Percentiles rank a stretch among this genome's conserved stretches.
These are phyloP conservation scores for Fusarium sp. DNA, from an alignment of 2,329 filamentous ascomycete species.

Conservation along the genomic window DNA sequence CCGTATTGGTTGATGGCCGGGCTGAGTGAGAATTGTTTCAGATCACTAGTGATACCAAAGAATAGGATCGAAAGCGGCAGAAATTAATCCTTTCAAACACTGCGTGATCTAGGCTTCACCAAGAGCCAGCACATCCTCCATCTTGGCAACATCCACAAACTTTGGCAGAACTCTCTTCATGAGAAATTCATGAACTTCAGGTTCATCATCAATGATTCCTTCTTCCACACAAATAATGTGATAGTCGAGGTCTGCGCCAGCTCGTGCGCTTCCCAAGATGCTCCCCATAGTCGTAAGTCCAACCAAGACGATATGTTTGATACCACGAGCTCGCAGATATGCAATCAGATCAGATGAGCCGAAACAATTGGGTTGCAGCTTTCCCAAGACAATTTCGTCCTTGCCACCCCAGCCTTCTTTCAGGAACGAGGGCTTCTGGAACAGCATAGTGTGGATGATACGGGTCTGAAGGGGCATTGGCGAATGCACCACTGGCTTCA, in stretches of 20 bases:
- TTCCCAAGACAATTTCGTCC: neutral
- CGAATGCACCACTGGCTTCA: neutral
- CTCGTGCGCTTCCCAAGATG: neutral
- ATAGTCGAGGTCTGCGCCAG: neutral
- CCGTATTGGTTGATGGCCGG: neutral
- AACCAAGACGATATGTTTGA: neutral
- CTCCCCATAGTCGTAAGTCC: neutral
- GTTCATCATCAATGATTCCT: neutral
- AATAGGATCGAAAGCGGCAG: neutral
- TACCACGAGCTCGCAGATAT: neutral
- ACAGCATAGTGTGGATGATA: neutral
- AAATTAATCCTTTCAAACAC: neutral
- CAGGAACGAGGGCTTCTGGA: neutral
- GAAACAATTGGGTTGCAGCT: neutral
- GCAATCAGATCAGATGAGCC: neutral
- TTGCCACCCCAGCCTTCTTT: neutral
- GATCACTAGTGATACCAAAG: neutral
- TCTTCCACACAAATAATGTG: neutral
- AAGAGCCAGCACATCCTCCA: neutral
- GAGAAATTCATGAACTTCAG: conserved; percentile 1
- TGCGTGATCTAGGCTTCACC: neutral
- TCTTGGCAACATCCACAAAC: conserved; percentile 5
- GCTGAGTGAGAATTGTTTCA: neutral
- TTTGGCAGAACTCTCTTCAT: conserved; percentile 7
- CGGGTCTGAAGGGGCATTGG: neutral